Evolutionary conservation across 2,329 filamentous ascomycete species (phyloP).

Genomic region (Alternaria gaisen): DNA sequence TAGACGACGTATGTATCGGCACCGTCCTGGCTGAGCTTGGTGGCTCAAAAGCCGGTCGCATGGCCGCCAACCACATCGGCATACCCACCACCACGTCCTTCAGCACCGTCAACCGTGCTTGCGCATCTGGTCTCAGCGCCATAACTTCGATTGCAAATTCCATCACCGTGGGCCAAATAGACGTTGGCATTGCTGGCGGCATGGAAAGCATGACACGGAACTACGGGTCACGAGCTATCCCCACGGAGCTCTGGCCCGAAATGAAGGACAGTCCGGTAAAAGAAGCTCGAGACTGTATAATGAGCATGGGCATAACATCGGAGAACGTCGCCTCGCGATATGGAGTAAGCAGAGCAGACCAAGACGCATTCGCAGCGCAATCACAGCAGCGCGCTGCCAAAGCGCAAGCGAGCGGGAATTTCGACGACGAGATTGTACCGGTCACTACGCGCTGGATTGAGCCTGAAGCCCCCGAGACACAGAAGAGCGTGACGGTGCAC

Average conservation of each 20-base stretch:
- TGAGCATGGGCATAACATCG: slow-evolving; percentile 90
- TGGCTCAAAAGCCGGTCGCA: slow-evolving; percentile 87
- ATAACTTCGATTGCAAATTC: slow-evolving; percentile 77
- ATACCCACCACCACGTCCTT: slow-evolving; percentile 76
- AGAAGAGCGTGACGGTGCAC: slow-evolving; percentile 66
- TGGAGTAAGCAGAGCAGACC: slow-evolving; percentile 74
- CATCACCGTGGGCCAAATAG: slow-evolving; percentile 77
- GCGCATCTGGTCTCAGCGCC: slow-evolving; percentile 78
- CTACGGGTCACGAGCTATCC: slow-evolving; percentile 86
- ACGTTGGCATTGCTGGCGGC: slow-evolving; percentile 80
- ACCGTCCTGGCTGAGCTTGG: slow-evolving; percentile 91
- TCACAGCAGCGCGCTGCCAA: slow-evolving; percentile 77
- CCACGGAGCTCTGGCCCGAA: slow-evolving; percentile 79
- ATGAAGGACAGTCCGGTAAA: slow-evolving; percentile 70
- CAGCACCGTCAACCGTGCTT: slow-evolving; percentile 89
- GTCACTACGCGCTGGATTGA: slow-evolving; percentile 76
- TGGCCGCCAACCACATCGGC: slow-evolving; percentile 87
- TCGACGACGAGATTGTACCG: slow-evolving; percentile 81
- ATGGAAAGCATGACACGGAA: slow-evolving; percentile 98
- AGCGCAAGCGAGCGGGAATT: slow-evolving; percentile 74
- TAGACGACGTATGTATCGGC: slow-evolving; percentile 86
- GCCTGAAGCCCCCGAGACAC: slow-evolving; percentile 58
- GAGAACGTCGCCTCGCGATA: slow-evolving; percentile 89
- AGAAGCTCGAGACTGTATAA: slow-evolving; percentile 85
- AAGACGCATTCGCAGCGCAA: slow-evolving; percentile 81